Base-by-base conservation (phyloP, 2,329 filamentous ascomycete genomes). In the Coniochaeta sp. region DNA sequence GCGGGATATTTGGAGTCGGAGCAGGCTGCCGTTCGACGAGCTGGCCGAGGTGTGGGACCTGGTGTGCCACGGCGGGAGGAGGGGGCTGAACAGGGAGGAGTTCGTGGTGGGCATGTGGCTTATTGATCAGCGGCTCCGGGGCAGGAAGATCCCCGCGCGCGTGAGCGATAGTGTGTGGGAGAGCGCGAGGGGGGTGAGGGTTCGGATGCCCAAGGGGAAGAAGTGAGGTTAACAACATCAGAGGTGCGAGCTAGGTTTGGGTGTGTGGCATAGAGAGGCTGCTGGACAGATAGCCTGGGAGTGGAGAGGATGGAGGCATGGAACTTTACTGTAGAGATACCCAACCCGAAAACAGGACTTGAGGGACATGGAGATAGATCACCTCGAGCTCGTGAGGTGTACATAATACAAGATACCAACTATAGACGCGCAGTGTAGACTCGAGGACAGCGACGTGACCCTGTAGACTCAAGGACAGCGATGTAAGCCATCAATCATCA, bases 51-150 rank as follows among this genome's bases (percentile, higher is more conserved):
- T 93, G 1, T 95, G 89, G 87, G 85, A 88, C 47, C 76, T 93
- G 19, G 90, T 93, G 12, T 88, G 89, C 68, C 74, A 79, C 1
- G 72, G 76, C 7, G 71, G 74, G 1, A 69, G 74, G 16, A 88
- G 88, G 1, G 76, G 81, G 65, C 73, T 95, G 59, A 77, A 75
- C 60, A 83, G 84, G 67, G 81, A 87, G 59, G 88, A 92, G 74
- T 95, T 95, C 71, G 88, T 95, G 0, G 89, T 93, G 1, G 90
- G 90, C 10, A 81, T 91, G 76, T 95, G 90, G 89, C 74, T 95
- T 56, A 83, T 95, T 38, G 90, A 95, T 71, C 89, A 93, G 77
- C 78, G 89, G 62, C 75, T 95, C n/a, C 85, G 89, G 65, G 91
- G 90, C 1, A 77, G 90, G 61, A 95, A 95, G 77, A 77, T 93